These are phyloP conservation scores for Melastoma candidum DNA, from an alignment of 441 rosid species.

Conservation along the genomic window DNA sequence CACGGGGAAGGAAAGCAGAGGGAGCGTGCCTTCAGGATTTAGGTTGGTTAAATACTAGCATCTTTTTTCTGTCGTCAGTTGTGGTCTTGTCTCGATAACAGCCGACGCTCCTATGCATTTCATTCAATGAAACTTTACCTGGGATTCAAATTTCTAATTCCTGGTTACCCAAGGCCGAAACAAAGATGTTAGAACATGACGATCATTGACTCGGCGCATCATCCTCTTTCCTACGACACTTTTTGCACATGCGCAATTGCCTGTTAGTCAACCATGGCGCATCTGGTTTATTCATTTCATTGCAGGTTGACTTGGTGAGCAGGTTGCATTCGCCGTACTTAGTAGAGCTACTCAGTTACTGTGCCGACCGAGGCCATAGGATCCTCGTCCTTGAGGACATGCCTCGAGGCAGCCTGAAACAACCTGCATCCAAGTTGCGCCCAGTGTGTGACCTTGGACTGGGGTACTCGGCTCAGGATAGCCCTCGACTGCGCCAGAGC, in stretches of 20 bases:
- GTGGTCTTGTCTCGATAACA: conserved; percentile 9
- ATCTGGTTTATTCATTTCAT: not conserved
- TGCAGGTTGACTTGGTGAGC: conserved; percentile 88
- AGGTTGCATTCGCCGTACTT: conserved; percentile 68
- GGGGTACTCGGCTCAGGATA: conserved; percentile 66
- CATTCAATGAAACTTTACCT: too few relatives aligned
- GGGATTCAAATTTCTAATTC: too few relatives aligned
- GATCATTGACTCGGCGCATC: too few relatives aligned
- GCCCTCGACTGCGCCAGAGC: conserved; percentile 87
- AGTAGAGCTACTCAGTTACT: conserved; percentile 80
- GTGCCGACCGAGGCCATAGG: conserved; percentile 86
- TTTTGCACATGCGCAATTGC: conserved; percentile 20
- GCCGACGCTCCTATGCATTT: too few relatives aligned
- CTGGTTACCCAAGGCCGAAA: too few relatives aligned
- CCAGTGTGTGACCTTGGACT: conserved; percentile 36
- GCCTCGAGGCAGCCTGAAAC: conserved; percentile 63
- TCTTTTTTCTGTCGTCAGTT: conserved; percentile 22
- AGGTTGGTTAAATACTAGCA: conserved; percentile 38
- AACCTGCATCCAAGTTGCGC: conserved; percentile 33
- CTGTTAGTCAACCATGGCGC: not conserved
- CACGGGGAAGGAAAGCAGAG: conserved; percentile 55
- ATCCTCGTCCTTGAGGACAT: conserved; percentile 61
- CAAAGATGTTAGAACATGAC: too few relatives aligned
- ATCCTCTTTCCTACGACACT: too few relatives aligned
- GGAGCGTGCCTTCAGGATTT: conserved; percentile 74